A percentile compares a stretch with the other conserved stretches of the same genome.
These are phyloP conservation scores for Aspergillus affinis DNA, from an alignment of 495 filamentous ascomycete genomes.

Conservation along the genomic window DNA sequence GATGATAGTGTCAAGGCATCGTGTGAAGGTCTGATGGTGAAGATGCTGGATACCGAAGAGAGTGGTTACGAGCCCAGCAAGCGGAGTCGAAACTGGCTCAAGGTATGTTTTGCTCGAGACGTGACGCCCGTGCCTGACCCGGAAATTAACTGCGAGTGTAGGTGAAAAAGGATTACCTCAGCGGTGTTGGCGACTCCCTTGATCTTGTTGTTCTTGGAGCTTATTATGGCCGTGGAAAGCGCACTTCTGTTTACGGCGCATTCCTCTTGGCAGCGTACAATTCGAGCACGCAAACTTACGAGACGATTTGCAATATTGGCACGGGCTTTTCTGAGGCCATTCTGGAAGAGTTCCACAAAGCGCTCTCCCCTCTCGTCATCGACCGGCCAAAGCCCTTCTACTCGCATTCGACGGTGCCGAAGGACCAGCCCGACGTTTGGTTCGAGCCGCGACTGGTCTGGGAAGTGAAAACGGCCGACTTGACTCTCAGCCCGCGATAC, in stretches of 20 bases:
- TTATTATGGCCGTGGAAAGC: conserved; percentile 92
- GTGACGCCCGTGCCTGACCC: neutral
- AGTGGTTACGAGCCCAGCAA: conserved; percentile 94
- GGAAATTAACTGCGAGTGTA: conserved; percentile 30
- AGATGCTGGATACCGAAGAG: conserved; percentile 92
- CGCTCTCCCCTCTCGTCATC: conserved; percentile 71
- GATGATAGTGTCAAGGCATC: conserved; percentile 92
- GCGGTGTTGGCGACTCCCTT: conserved; percentile 89
- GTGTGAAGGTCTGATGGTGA: conserved; percentile 98
- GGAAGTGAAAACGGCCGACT: conserved; percentile 96
- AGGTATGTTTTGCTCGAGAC: conserved; percentile 51
- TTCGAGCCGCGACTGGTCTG: conserved; percentile 92
- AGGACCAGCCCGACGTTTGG: conserved; percentile 97
- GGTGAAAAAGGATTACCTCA: conserved; percentile 97
- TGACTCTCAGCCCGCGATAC: conserved; percentile 90
- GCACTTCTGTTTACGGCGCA: conserved; percentile 90
- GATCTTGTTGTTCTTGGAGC: conserved; percentile 95
- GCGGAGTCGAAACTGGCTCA: conserved; percentile 95
- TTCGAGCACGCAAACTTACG: conserved; percentile 70
- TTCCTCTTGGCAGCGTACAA: conserved; percentile 97
- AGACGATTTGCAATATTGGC: conserved; percentile 97
- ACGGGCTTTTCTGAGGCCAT: conserved; percentile 91
- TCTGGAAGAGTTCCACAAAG: conserved; percentile 75
- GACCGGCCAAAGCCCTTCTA: conserved; percentile 94
- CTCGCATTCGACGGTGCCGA: conserved; percentile 73